Evolutionary conservation across 1,284 basidiomycete species (phyloP).

Genomic region (Phellinidium pouzarii): DNA sequence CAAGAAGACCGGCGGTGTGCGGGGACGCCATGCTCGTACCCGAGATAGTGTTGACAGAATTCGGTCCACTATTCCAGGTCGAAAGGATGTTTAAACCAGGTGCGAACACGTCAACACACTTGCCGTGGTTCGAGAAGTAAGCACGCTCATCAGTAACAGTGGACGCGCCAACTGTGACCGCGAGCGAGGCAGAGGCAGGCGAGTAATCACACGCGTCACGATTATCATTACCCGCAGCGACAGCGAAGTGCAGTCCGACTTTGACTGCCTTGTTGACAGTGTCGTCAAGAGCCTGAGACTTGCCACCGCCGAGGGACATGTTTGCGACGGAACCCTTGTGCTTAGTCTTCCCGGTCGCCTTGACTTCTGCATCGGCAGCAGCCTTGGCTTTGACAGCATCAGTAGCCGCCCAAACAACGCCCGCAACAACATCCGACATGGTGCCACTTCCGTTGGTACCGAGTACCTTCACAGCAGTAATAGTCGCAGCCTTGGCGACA

Average conservation of each 20-base stretch:
- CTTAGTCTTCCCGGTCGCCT: constrained; percentile 56
- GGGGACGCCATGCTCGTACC: constrained; percentile 71
- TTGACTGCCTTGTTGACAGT: constrained; percentile 85
- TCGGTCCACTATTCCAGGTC: constrained; percentile 59
- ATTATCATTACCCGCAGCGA: constrained; percentile 82
- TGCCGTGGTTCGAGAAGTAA: constrained; percentile 80
- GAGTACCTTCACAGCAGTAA: constrained; percentile 97
- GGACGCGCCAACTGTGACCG: constrained; percentile 84
- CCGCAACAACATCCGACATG: constrained; percentile 91
- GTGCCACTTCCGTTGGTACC: constrained; percentile 90
- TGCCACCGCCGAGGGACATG: constrained; percentile 97
- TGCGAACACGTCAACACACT: constrained; percentile 79
- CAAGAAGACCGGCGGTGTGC: constrained; percentile 67
- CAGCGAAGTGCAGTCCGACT: constrained; percentile 87
- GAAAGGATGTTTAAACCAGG: constrained; percentile 80
- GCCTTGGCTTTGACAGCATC: constrained; percentile 39
- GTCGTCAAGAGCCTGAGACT: constrained; percentile 81
- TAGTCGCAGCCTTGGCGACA: constrained; percentile 89
- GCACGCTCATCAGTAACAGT: constrained; percentile 78
- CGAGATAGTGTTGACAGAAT: constrained; percentile 62
- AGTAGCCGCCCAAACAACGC: constrained; percentile 79
- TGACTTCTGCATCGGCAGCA: constrained; percentile 56
- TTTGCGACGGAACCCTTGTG: constrained; percentile 97
- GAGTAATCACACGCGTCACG: constrained; percentile 78
- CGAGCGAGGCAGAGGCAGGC: constrained; percentile 67